Evolutionary conservation across 2,329 filamentous ascomycete species (phyloP).

Genomic region (Didymellaceae sp.): DNA sequence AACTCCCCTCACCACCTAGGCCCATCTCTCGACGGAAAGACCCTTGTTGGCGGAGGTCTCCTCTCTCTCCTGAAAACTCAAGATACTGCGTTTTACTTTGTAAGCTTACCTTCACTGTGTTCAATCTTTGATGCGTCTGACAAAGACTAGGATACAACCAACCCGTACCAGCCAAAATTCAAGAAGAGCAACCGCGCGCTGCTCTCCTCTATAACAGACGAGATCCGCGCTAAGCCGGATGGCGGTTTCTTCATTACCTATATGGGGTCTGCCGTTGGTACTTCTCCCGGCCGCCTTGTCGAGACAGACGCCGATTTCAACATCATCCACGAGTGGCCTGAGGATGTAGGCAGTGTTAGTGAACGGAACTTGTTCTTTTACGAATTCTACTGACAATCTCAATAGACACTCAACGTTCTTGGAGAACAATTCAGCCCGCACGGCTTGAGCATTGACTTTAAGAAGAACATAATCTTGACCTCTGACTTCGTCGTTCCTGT

Average conservation of each 20-base stretch:
- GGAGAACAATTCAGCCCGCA: slow-evolving; percentile 68
- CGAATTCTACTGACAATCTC: too few species aligned
- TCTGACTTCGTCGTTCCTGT: slow-evolving; percentile 69
- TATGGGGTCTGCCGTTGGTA: slow-evolving; percentile 66
- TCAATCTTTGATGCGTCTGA: background rate
- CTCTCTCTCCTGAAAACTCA: slow-evolving; percentile 65
- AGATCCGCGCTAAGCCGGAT: slow-evolving; percentile 68
- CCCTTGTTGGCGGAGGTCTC: slow-evolving; percentile 63
- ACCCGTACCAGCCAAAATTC: slow-evolving; percentile 66
- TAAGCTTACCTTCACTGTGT: background rate
- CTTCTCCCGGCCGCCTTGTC: slow-evolving; percentile 64
- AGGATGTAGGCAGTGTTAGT: slow-evolving; percentile 56
- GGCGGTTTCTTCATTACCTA: slow-evolving; percentile 68
- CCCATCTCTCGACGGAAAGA: slow-evolving; percentile 63
- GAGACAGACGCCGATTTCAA: slow-evolving; percentile 66
- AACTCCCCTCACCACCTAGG: slow-evolving; percentile 68
- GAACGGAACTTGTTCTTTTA: too few species aligned
- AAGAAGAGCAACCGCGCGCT: slow-evolving; percentile 66
- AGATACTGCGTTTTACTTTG: slow-evolving; percentile 67
- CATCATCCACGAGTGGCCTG: slow-evolving; percentile 68
- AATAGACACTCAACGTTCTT: slow-evolving; percentile 60
- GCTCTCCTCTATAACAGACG: slow-evolving; percentile 66
- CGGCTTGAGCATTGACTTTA: slow-evolving; percentile 64
- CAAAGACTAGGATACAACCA: slow-evolving; percentile 53
- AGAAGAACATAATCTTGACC: slow-evolving; percentile 64